Conservation (phyloP, 2,329 filamentous ascomycete genomes). For the Fusarium sp. region DNA sequence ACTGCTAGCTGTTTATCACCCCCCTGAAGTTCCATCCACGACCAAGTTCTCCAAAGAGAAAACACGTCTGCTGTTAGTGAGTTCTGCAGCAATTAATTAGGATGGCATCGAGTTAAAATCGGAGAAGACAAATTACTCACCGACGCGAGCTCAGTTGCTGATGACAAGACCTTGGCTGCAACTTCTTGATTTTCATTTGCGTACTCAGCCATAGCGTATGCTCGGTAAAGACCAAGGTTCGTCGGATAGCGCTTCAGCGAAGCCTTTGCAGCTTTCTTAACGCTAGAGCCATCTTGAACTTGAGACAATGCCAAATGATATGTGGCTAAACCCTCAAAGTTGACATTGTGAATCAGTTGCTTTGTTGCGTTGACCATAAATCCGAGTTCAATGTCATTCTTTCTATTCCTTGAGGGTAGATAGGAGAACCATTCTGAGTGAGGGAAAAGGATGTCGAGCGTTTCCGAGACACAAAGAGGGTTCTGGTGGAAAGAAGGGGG, state of each 20-base stretch:
- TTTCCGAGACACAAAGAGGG: slow-evolving; percentile 44
- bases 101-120: not conserved
- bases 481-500: slow-evolving; percentile 44
- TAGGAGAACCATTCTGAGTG: slow-evolving; percentile 55
- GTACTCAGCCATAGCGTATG: slow-evolving; percentile 78
- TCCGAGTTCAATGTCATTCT: slow-evolving; percentile 46
- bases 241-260: slow-evolving; percentile 74
- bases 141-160: slow-evolving; percentile 59
- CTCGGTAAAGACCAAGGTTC: slow-evolving; percentile 76
- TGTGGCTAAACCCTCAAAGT: slow-evolving; percentile 59
- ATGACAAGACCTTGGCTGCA: slow-evolving; percentile 71
- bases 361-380: slow-evolving; percentile 65
- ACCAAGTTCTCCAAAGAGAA: slow-evolving; percentile 67
- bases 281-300: slow-evolving; percentile 58
- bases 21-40: slow-evolving; percentile 69
- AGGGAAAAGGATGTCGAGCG: slow-evolving; percentile 63
- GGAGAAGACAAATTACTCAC: slow-evolving; percentile 36
- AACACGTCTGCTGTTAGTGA: slow-evolving; percentile 32
- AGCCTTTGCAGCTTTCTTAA: slow-evolving; percentile 75
- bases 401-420: slow-evolving; percentile 41
- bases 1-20: slow-evolving; percentile 47
- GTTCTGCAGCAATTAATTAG: slow-evolving; percentile 27
- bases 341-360: slow-evolving; percentile 60
- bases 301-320: slow-evolving; percentile 76
- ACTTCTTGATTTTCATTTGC: slow-evolving; percentile 63